These are phyloP conservation scores for Bacterosira constricta DNA, from an alignment of 108 stramenopile genomes.

Conservation along the genomic window DNA sequence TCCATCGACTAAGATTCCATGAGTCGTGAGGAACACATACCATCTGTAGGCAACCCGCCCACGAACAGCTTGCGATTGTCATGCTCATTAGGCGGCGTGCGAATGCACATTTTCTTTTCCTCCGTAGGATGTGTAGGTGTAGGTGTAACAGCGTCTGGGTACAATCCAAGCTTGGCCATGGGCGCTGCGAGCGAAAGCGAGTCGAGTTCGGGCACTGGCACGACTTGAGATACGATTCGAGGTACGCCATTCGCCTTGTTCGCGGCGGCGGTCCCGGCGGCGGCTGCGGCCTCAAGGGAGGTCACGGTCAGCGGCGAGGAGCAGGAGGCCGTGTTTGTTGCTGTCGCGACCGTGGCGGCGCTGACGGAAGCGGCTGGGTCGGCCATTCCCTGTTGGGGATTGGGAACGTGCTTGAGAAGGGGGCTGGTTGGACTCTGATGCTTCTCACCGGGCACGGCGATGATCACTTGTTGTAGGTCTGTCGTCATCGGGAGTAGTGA, in stretches of 20 bases:
- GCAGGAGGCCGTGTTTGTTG: neutral
- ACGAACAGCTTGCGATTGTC: constrained; percentile 76
- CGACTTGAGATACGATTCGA: neutral
- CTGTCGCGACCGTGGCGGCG: neutral
- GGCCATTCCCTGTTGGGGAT: no score
- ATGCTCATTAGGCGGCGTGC: constrained; percentile 31
- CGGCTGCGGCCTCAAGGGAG: neutral
- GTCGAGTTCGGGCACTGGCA: no score
- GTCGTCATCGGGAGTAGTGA: no score
- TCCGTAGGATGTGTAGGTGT: neutral
- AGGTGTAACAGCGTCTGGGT: neutral
- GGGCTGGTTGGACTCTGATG: no score
- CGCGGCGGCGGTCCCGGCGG: neutral
- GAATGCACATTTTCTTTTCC: neutral
- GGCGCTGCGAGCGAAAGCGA: no score
- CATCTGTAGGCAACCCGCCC: constrained; percentile 64
- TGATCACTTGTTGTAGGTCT: no score
- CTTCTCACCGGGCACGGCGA: no score
- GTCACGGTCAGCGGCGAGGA: neutral
- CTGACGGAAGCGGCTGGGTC: no score
- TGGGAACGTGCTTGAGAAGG: no score
- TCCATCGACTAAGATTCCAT: no score
- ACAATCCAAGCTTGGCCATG: neutral
- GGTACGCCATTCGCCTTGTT: neutral
- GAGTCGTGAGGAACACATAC: no score